Base-by-base conservation (phyloP, 106 monocot species). In the Xerophyta viscosa region DNA sequence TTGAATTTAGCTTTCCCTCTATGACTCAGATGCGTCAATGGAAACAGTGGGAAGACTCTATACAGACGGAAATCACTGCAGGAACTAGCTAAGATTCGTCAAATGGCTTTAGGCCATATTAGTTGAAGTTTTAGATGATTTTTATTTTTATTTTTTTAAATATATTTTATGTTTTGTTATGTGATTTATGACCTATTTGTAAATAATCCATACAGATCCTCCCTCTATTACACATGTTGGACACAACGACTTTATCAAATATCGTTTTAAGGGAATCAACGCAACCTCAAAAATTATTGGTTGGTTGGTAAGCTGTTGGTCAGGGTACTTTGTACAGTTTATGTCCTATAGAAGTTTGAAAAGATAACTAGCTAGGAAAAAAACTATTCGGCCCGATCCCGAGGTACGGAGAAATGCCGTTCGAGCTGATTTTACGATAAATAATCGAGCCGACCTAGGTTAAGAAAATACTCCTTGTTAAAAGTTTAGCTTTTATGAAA, bases 11-110 rank as follows among this genome's bases (percentile, higher is more conserved):
- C 39, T 49, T 39, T 39, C 6, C 1, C 39, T 15, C 15, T 12
- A 39, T 31, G 14, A n/a, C 41, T 55, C 29, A 91, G 91, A 91
- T 91, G 62, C 60, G 53, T 8, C 51, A 52, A 26, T 91, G 91
- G 91, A 71, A 54, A 25, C 43, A 28, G 22, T 91, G 85, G 78
- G 91, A 91, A 50, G 64, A 78, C 15, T 50, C 65, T 37, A 78
- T 85, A 20, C 69, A 71, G 50, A 67, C 48, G 50, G 57, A 75
- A 7, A 33, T 50, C 6, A 51, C n/a, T n/a, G n/a, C 36, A 22
- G 52, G 24, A 61, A 45, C 24, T 69, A 60, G 68, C n/a, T 75
- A 62, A 54, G 24, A 7, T 19, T 18, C 1, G 20, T 46, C 1
- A 13, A 46, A 13, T 46, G 8, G 46, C 20, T 46, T n/a, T 20